Base-by-base conservation (phyloP, 2,329 filamentous ascomycete species). In the Penicillium sp. region DNA sequence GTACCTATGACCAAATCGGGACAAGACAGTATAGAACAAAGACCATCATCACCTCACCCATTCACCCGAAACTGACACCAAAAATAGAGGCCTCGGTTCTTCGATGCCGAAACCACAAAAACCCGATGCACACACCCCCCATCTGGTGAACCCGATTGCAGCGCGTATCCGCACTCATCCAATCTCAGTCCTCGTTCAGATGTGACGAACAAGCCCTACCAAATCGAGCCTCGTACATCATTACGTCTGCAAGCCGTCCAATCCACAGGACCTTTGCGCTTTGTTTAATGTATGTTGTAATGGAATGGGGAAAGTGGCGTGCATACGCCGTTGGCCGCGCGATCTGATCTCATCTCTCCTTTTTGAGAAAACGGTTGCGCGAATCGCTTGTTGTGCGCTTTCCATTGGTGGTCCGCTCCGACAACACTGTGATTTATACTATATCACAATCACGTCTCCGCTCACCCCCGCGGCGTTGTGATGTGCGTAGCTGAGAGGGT, bases 321-420 rank as follows among this genome's bases (percentile, higher is more conserved):
- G 53, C 46, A 55, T 50, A 44, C 44, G 53, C 53, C 53, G 52
- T 55, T 55, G 39, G 22, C 22, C 16, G 26, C 16, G 46, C 16
- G 46, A 43, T 55, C 53, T 51, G 53, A 50, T 50, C 45, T 44
- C 52, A 50, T 20, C 18, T 43, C 5, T 42, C 8, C 13, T n/a
- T 22, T 46, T 42, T 6, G n/a, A 14, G 4, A 26, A 43, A 52
- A 52, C 49, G 39, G 40, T n/a, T 22, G 29, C 29, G 43, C 13
- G 18, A 45, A 24, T 45, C 39, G 38, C 49, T 32, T 52, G 22
- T 13, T 20, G 14, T 5, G 2, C 13, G 22, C 31, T 26, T 32
- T 26, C 39, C 5, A 53, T 48, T 48, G 50, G 40, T 22, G 9
- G 14, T 53, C 24, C 13, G 18, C 29, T 11, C 22, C 9, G 10